A percentile compares a stretch with the other conserved stretches of the same genome.
These are phyloP conservation scores for Kandelia obovata DNA, from an alignment of 345 rosid genomes.

Conservation along the genomic window DNA sequence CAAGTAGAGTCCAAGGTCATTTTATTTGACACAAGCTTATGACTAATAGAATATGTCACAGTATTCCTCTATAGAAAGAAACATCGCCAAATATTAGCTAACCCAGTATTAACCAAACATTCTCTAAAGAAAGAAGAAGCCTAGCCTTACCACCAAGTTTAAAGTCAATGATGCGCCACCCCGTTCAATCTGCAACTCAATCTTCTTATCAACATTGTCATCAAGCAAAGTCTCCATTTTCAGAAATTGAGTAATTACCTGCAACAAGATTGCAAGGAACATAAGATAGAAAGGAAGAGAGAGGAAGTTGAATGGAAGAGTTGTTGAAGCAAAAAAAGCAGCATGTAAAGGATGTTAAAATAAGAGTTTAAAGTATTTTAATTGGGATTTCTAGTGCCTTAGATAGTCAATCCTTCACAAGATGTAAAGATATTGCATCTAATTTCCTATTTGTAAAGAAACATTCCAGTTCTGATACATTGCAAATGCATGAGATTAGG, in stretches of 20 bases:
- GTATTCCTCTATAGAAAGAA: not conserved
- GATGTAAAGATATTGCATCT: too few species aligned
- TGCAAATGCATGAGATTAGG: too few species aligned
- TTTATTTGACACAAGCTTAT: too few species aligned
- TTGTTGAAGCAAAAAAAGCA: not conserved
- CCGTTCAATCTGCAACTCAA: constrained; percentile 81
- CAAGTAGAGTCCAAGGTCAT: too few species aligned
- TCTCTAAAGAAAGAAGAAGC: constrained; percentile 4
- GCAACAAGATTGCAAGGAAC: constrained; percentile 27
- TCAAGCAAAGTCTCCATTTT: constrained; percentile 78
- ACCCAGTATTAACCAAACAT: not conserved
- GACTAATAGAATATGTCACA: too few species aligned
- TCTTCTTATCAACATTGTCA: constrained; percentile 56
- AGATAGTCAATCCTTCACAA: not conserved
- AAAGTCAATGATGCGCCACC: constrained; percentile 67
- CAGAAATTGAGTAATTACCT: constrained; percentile 87
- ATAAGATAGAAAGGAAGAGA: constrained; percentile 14
- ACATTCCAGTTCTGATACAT: too few species aligned
- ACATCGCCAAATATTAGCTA: not conserved
- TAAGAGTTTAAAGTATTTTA: not conserved
- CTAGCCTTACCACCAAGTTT: constrained; percentile 70
- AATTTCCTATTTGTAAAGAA: too few species aligned
- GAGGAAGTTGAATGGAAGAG: too few species aligned
- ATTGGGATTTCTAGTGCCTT: not conserved
- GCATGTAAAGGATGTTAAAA: not conserved